Base-by-base conservation (phyloP, 441 rosid species). In the Pelargonium citronellum region DNA sequence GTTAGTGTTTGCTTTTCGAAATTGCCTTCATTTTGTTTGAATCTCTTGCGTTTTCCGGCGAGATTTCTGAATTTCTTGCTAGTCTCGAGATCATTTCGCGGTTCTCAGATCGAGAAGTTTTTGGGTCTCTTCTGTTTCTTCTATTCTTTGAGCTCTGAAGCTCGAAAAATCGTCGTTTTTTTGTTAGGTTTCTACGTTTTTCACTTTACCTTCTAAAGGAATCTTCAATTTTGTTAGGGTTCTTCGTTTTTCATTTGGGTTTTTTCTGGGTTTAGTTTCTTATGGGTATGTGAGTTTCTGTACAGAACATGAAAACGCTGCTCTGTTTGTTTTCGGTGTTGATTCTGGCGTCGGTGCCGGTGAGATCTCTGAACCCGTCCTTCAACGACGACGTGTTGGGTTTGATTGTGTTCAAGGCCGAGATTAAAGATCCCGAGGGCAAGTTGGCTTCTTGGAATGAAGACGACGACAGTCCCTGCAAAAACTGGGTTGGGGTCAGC, bases 331-430 rank as follows among this genome's bases (percentile, higher is more conserved):
- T 84, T 53, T 62, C 72, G 61, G 73, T 87, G 43, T 39, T 87
- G 73, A 78, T 80, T 74, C 73, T 79, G 5, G 39, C 79, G 68
- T 76, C 81, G 17, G 72, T 44, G 47, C 79, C 79, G 67, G 85
- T 77, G 76, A 84, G 85, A 80, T 84, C 96, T 80, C 81, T 88
- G 67, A 87, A 82, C 79, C 96, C 96, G 3, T 86, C 98, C 0
- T 53, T 91, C 12, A 89, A 91, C 83, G 98, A 94, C 73, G 98
- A 94, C 73, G 91, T 94, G 27, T 77, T 94, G 79, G 98, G 97
- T 57, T 86, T 94, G 64, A 90, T 94, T 44, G 93, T 90, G 57
- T 89, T 91, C 81, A 85, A 87, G 63, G 87, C 89, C 1, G 88
- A 83, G 73, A 61, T 89, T n/a, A 81, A 76, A 80, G 91, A 89